phyloP scores from a whole-genome alignment of 2,329 filamentous ascomycete species.

The Fonsecaea pedrosoi region DNA sequence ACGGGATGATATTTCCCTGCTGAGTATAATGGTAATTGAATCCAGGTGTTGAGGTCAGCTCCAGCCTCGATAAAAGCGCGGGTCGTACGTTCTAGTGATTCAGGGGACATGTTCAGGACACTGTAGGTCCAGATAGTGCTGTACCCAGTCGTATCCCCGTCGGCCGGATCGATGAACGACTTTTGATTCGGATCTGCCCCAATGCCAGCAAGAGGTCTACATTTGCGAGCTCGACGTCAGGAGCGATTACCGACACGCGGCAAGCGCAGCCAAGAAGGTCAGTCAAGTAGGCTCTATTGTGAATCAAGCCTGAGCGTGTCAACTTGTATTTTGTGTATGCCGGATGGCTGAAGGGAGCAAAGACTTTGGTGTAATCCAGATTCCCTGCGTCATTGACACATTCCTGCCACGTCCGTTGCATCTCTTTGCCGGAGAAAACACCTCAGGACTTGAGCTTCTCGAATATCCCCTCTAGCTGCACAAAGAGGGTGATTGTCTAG shows the following conservation, averaged over 20 bases:
- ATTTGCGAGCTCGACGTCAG: no score
- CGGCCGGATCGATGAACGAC: background rate
- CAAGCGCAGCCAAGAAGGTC: background rate
- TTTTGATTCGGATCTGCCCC: background rate
- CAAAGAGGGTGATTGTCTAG: background rate
- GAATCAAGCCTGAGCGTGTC: background rate
- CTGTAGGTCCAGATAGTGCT: background rate
- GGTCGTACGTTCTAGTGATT: background rate
- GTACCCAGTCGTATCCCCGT: background rate
- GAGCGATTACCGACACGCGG: background rate
- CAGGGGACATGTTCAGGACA: background rate
- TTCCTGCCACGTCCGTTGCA: background rate
- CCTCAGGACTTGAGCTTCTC: background rate
- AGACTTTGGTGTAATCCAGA: background rate
- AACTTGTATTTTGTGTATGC: background rate
- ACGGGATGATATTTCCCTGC: rapidly evolving
- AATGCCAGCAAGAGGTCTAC: background rate
- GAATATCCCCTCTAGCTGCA: background rate
- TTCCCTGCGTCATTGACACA: background rate
- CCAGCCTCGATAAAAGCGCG: background rate
- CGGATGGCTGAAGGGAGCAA: background rate
- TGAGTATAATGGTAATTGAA: background rate
- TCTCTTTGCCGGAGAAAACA: background rate
- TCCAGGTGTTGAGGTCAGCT: background rate
- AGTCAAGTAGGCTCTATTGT: background rate